Base-by-base conservation (phyloP, 2,329 filamentous ascomycete species). In the Fusarium guadeloupense region DNA sequence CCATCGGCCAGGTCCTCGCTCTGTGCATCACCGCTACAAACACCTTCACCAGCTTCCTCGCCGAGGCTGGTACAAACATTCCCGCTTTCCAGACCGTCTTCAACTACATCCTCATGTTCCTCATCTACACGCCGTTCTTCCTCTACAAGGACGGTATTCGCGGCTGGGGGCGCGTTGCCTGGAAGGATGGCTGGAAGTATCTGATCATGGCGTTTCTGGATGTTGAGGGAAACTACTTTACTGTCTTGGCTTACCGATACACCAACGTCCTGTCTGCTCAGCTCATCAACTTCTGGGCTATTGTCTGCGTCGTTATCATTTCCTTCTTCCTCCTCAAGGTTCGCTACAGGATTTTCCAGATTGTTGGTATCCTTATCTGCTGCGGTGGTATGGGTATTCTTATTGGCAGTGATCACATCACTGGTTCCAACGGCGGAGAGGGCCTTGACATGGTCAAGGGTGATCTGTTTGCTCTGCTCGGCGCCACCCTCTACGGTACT, bases 261-360 rank as follows among this genome's bases (percentile, higher is more conserved):
- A 97, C 94, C 49, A 97, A 93, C 71, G 89, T 97, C 68, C 84
- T 98, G 42, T 95, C 90, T 17, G 93, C 93, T 14, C 93, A 98
- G 81, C 85, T 99, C 46, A 92, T 99, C 79, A 97, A 97, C 83
- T 98, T 98, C 80, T 98, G 94, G 94, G 91, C 93, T 68, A 98
- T 99, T 67, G 91, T 96, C 44, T 88, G 94, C 61, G 95, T 99
- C 19, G 92, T 98, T 17, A 73, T 90, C 59, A 79, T 97, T 64
- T 97, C 92, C 23, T 93, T 96, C 78, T 66, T 88, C 62, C 81
- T 97, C 68, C 85, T 99, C 54, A 85, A 83, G 66, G 95, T 99
- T 38, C 91, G 95, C 70, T 99, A 99, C 83, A 92, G 93, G 78
- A 80, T 85, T 73, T 87, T 91, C 54, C 95, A 98, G 80, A 86